These are phyloP conservation scores for Aspergillus piperis DNA, from an alignment of 2,329 filamentous ascomycete species.

Conservation along the genomic window DNA sequence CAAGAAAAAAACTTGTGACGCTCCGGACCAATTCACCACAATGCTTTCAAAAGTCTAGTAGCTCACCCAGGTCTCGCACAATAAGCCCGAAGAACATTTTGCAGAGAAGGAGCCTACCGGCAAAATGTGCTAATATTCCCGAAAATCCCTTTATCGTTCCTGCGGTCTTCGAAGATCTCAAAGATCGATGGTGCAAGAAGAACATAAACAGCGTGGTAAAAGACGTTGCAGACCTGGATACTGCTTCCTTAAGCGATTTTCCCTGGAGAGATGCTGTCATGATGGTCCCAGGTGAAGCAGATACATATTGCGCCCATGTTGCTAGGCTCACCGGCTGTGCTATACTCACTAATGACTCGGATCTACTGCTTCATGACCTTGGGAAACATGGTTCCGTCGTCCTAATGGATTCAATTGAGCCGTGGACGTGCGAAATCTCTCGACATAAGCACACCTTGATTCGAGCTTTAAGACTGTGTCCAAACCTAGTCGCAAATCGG, in stretches of 20 bases:
- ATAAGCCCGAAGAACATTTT: conserved; percentile 30
- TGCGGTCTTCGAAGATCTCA: conserved; percentile 70
- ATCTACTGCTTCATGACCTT: conserved; percentile 75
- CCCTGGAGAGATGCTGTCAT: conserved; percentile 45
- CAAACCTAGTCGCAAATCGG: conserved; percentile 32
- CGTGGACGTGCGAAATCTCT: conserved; percentile 18
- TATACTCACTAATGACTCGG: conserved; percentile 80
- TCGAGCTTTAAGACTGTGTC: conserved; percentile 41
- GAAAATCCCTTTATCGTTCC: conserved; percentile 74
- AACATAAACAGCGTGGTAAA: conserved; percentile 25
- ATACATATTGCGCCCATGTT: conserved; percentile 72
- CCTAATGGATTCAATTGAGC: conserved; percentile 67
- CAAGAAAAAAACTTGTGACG: conserved; percentile 57
- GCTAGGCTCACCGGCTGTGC: conserved; percentile 60
- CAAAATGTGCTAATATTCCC: conserved; percentile 43
- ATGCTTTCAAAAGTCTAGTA: conserved; percentile 28
- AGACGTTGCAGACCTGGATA: conserved; percentile 28
- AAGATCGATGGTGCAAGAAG: conserved; percentile 44
- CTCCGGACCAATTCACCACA: conserved; percentile 44
- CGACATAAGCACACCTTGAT: conserved; percentile 25
- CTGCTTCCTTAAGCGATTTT: conserved; percentile 25
- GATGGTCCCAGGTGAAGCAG: conserved; percentile 82
- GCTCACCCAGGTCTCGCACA: background rate
- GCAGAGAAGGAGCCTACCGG: conserved; percentile 24
- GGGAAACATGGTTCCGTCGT: conserved; percentile 62